phyloP scores from a whole-genome alignment of 257 asterid genomes.

The Rhazya stricta region DNA sequence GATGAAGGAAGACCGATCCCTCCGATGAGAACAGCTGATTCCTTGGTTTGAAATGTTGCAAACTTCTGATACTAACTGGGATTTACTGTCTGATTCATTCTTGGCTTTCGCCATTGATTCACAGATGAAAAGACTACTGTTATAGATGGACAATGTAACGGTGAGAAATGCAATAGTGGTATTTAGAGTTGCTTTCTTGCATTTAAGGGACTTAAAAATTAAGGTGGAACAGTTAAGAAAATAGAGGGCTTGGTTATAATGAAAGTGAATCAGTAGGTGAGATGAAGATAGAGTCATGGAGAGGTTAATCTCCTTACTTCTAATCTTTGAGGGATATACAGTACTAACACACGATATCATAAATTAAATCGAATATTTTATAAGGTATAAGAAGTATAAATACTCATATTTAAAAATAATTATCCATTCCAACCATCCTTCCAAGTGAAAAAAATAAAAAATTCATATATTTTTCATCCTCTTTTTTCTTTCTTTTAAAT shows the following conservation, averaged over 20 bases:
- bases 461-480: too few relatives aligned
- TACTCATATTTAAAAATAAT: too few relatives aligned
- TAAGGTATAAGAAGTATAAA: too few relatives aligned
- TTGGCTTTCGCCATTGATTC: conserved; percentile 31
- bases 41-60: conserved; percentile 41
- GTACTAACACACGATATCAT: too few relatives aligned
- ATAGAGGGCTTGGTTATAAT: conserved; percentile 34
- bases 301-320: background rate
- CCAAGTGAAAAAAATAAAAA: too few relatives aligned
- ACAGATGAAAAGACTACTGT: background rate
- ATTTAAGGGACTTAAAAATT: conserved; percentile 1
- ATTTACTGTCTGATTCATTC: conserved; percentile 40
- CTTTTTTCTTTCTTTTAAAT: background rate
- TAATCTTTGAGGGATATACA: too few relatives aligned
- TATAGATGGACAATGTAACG: background rate
- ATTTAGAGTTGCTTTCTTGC: conserved; percentile 8
- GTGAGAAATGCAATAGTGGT: background rate
- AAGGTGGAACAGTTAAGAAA: conserved; percentile 63
- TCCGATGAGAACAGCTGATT: conserved; percentile 29
- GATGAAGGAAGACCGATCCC: conserved; percentile 29
- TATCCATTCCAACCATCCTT: too few relatives aligned
- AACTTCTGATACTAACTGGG: conserved; percentile 44
- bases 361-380: background rate
- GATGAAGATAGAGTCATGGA: conserved; percentile 10
- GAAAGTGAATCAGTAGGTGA: conserved; percentile 31